Conservation (phyloP, 1,284 basidiomycete genomes). For the Singerocomus inundabilis region DNA sequence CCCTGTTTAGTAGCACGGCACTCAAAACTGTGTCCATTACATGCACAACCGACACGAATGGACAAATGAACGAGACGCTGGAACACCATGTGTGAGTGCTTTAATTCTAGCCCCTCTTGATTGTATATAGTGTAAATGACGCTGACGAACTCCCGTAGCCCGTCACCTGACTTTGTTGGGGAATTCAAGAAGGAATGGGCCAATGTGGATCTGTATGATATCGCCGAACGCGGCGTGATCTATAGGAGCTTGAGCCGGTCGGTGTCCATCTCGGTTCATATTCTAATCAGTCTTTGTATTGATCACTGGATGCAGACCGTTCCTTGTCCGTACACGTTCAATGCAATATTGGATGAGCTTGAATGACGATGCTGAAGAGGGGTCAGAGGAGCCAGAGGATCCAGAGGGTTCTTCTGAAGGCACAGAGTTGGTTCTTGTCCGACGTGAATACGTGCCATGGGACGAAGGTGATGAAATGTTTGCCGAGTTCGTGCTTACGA, state of each 20-base stretch:
- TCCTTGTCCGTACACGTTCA: neutral
- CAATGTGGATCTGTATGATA: slow-evolving; percentile 2
- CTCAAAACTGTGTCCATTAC: neutral
- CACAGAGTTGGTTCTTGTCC: neutral
- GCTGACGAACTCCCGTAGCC: slow-evolving; percentile 6
- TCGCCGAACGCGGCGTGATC: slow-evolving; percentile 2
- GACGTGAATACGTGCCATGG: neutral
- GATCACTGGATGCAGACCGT: slow-evolving; percentile 5
- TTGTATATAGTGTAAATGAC: neutral
- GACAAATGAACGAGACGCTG: neutral
- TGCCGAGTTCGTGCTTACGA: neutral
- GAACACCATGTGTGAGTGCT: neutral
- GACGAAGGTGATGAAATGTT: neutral
- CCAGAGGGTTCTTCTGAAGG: neutral
- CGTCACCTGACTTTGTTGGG: slow-evolving; percentile 7
- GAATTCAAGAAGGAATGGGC: neutral
- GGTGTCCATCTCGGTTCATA: neutral
- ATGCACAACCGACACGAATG: neutral
- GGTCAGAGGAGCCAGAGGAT: neutral
- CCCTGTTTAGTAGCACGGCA: neutral
- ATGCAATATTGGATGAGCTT: neutral
- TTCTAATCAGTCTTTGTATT: neutral
- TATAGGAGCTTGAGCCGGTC: slow-evolving; percentile 15
- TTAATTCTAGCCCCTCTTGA: neutral
- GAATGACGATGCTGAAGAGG: neutral